phyloP scores from a whole-genome alignment of 176 grass and related monocot genomes.

The Luzula sylvatica region DNA sequence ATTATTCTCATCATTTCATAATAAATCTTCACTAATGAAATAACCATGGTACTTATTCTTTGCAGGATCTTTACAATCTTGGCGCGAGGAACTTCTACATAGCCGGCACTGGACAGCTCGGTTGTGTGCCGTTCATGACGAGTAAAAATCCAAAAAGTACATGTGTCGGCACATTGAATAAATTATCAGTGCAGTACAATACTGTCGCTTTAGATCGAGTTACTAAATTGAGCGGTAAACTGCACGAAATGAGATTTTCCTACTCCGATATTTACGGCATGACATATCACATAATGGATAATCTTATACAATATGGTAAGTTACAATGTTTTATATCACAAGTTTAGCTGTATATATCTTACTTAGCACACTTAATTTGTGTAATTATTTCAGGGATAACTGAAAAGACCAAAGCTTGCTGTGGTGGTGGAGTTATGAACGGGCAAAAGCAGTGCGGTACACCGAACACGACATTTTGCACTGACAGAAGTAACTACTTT shows the following conservation, averaged over 20 bases:
- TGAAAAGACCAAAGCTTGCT: slow-evolving; percentile 25
- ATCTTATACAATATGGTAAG: too few species aligned
- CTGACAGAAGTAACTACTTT: not conserved
- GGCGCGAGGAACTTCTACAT: not conserved
- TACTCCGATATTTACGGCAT: too few species aligned
- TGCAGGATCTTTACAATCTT: not conserved
- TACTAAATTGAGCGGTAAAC: not conserved
- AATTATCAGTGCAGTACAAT: not conserved
- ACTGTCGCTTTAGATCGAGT: not conserved
- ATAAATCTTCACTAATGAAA: not conserved
- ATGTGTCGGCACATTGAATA: not conserved
- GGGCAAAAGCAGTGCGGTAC: slow-evolving; percentile 2
- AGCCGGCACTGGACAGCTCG: not conserved
- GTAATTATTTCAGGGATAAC: slow-evolving; percentile 18
- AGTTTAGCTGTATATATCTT: too few species aligned
- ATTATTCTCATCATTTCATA: not conserved
- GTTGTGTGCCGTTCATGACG: not conserved
- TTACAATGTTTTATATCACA: too few species aligned
- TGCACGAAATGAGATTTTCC: too few species aligned
- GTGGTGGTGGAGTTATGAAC: slow-evolving; percentile 14
- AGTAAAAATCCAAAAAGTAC: not conserved
- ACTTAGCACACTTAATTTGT: too few species aligned
- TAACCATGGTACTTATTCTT: not conserved
- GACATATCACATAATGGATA: too few species aligned
- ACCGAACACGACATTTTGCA: slow-evolving; percentile 10